Conservation (phyloP, 257 asterid genomes). For the Fraxinus cuspidata region DNA sequence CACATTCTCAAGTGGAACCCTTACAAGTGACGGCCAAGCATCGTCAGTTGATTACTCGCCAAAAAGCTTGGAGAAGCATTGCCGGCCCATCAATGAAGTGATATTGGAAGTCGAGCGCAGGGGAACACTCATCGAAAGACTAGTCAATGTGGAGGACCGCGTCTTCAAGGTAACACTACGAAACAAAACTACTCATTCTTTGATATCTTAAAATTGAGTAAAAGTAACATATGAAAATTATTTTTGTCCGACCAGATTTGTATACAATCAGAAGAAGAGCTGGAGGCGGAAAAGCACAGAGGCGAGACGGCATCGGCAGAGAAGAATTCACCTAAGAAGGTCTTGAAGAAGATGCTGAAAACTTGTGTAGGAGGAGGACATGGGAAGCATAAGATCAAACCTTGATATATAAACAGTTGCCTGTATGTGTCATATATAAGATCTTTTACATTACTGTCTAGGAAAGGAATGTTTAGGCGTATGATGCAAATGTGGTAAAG, state of each 20-base stretch:
- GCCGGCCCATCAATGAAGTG: constrained; percentile 64
- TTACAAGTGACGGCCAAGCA: constrained; percentile 44
- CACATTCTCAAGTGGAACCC: constrained; percentile 44
- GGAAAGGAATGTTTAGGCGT: not conserved
- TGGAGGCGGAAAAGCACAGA: constrained; percentile 35
- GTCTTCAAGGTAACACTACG: constrained; percentile 47
- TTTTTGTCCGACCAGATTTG: constrained; percentile 35
- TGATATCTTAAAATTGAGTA: not conserved
- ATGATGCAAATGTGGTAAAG: not conserved
- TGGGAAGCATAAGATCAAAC: constrained; percentile 18
- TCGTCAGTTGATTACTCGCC: constrained; percentile 52
- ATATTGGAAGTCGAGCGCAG: constrained; percentile 55
- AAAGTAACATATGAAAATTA: not conserved
- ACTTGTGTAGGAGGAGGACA: constrained; percentile 40
- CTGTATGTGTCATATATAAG: no score
- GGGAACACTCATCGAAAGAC: constrained; percentile 63
- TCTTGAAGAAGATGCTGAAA: constrained; percentile 45
- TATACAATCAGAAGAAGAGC: constrained; percentile 51
- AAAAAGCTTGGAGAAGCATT: constrained; percentile 51
- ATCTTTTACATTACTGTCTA: not conserved
- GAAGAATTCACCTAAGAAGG: constrained; percentile 36
- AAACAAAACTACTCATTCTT: not conserved
- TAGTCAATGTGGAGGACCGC: constrained; percentile 60
- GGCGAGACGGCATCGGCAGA: constrained; percentile 13
- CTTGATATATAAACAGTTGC: not conserved